Percentiles rank a stretch among this genome's conserved stretches.
phyloP scores from a whole-genome alignment of 345 rosid species.

The Odontarrhena argentea region DNA sequence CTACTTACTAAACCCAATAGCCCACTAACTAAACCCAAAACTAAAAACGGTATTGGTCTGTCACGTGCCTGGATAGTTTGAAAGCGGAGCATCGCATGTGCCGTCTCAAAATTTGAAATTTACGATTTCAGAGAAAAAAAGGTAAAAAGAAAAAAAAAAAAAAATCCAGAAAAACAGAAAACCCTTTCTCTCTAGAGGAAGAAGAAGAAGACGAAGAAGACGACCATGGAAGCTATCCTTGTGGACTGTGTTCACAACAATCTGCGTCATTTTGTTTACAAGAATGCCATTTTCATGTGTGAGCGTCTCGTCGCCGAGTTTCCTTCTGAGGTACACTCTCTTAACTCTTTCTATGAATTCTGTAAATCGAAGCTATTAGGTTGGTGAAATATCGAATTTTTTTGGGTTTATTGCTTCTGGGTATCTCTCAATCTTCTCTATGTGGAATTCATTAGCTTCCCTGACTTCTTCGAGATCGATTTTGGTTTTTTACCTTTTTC shows the following conservation, averaged over 20 bases:
- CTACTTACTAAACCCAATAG: no score
- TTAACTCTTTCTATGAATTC: slow-evolving; percentile 7
- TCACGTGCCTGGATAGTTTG: slow-evolving; percentile 37
- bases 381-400: background rate
- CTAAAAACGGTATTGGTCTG: no score
- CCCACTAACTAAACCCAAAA: no score
- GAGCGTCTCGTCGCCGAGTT: slow-evolving; percentile 99
- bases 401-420: slow-evolving; percentile 9
- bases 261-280: slow-evolving; percentile 79
- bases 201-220: slow-evolving; percentile 16
- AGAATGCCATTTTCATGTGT: slow-evolving; percentile 91
- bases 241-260: slow-evolving; percentile 77
- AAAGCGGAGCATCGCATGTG: slow-evolving; percentile 41
- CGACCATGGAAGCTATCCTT: slow-evolving; percentile 87
- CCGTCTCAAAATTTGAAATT: slow-evolving; percentile 37
- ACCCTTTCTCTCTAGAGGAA: slow-evolving; percentile 28
- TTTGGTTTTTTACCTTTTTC: slow-evolving; percentile 25
- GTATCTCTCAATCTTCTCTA: background rate
- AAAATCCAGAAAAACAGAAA: slow-evolving; percentile 34
- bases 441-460: slow-evolving; percentile 20
- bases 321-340: slow-evolving; percentile 76
- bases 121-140: slow-evolving; percentile 20
- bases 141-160: slow-evolving; percentile 21
- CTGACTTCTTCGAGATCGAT: slow-evolving; percentile 39
- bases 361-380: slow-evolving; percentile 30